phyloP scores from a whole-genome alignment of 73 alveolate genomes.

The Paramecium octaurelia region DNA sequence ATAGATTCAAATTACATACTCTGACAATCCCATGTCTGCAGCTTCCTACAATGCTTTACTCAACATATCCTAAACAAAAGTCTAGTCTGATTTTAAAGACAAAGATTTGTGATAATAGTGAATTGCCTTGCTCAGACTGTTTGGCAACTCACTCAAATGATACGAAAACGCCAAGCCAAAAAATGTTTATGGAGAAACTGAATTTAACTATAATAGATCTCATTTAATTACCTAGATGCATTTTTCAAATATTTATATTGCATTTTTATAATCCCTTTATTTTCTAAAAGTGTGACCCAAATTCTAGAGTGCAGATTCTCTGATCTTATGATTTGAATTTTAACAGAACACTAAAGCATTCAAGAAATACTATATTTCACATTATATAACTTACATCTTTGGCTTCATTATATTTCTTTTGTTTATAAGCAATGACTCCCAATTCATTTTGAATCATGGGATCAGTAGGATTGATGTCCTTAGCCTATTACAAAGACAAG shows the following conservation, averaged over 20 bases:
- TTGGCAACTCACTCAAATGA: conserved; percentile 72
- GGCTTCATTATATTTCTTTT: conserved; percentile 85
- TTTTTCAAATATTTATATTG: conserved; percentile 61
- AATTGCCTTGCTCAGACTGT: conserved; percentile 75
- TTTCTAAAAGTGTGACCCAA: conserved; percentile 93
- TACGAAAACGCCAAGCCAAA: conserved; percentile 89
- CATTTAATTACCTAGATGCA: conserved; percentile 67
- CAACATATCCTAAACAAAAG: conserved; percentile 85
- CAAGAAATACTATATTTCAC: conserved; percentile 52
- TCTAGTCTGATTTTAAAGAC: conserved; percentile 89
- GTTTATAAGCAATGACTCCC: conserved; percentile 93
- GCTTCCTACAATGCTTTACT: conserved; percentile 85
- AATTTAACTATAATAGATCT: conserved; percentile 77
- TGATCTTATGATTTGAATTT: conserved; percentile 84
- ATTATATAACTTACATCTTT: conserved; percentile 60
- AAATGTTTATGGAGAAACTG: conserved; percentile 83
- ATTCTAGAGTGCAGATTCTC: conserved; percentile 88
- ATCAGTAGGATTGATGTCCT: conserved; percentile 85
- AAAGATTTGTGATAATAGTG: conserved; percentile 92
- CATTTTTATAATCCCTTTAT: conserved; percentile 70
- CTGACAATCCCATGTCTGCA: conserved; percentile 44
- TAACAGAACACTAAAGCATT: conserved; percentile 84
- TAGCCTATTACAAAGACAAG: conserved; percentile 89
- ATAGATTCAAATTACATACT: conserved; percentile 17
- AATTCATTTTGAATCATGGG: conserved; percentile 95